Percentiles rank a stretch among this genome's conserved stretches.
phyloP scores from a whole-genome alignment of 257 asterid species.

The Linderniella brevidens region DNA sequence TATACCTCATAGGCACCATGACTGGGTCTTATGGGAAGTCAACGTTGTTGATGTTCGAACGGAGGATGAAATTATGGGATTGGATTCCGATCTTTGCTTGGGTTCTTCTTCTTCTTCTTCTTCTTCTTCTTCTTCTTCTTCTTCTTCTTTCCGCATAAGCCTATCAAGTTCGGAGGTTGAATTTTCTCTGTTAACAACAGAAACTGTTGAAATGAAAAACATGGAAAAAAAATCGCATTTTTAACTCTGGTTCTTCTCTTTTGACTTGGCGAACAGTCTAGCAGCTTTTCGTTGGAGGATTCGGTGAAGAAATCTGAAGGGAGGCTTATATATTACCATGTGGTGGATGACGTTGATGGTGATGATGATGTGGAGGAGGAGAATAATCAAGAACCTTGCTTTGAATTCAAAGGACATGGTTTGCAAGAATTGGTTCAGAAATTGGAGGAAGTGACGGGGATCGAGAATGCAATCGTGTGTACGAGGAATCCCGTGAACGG shows the following conservation, averaged over 20 bases:
- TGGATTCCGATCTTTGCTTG: constrained; percentile 26
- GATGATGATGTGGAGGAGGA: no score
- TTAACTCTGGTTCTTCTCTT: background rate
- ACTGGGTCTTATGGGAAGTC: constrained; percentile 59
- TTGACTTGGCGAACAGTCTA: constrained; percentile 18
- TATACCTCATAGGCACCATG: constrained; percentile 45
- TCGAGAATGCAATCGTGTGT: constrained; percentile 44
- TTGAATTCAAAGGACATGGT: constrained; percentile 52
- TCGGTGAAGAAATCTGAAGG: constrained; percentile 37
- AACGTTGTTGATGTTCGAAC: constrained; percentile 39
- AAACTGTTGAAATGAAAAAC: background rate
- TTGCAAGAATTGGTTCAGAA: constrained; percentile 42
- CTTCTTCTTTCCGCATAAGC: background rate
- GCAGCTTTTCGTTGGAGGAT: constrained; percentile 11
- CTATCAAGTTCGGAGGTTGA: background rate
- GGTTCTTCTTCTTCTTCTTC: constrained; percentile 9
- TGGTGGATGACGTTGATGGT: constrained; percentile 38
- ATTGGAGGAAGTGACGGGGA: constrained; percentile 62
- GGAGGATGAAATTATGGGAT: constrained; percentile 13
- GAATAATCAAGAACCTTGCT: constrained; percentile 35
- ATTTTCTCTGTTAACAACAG: background rate
- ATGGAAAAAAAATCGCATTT: no score
- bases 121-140: background rate
- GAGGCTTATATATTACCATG: constrained; percentile 38
- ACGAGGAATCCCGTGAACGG: constrained; percentile 40